These are phyloP conservation scores for Phialophora tarda DNA, from an alignment of 2,329 filamentous ascomycete genomes.

Conservation along the genomic window DNA sequence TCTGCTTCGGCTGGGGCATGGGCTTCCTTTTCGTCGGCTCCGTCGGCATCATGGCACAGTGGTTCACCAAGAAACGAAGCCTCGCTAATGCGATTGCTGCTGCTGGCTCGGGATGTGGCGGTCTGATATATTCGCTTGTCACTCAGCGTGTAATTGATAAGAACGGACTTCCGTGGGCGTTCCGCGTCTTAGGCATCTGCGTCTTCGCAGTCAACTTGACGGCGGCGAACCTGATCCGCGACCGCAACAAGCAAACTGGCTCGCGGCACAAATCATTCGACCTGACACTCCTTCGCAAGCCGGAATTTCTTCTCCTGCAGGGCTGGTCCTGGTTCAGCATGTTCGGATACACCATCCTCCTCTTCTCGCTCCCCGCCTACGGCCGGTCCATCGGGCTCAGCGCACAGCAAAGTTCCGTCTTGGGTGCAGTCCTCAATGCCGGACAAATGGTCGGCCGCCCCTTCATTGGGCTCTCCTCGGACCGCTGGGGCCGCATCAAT, in stretches of 20 bases:
- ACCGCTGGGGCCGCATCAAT: conserved; percentile 66
- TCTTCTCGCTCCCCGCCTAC: conserved; percentile 69
- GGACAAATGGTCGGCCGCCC: conserved; percentile 64
- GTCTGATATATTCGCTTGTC: conserved; percentile 63
- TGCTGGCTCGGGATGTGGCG: conserved; percentile 65
- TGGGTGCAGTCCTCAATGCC: conserved; percentile 68
- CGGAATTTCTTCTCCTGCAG: conserved; percentile 64
- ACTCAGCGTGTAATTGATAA: conserved; percentile 63
- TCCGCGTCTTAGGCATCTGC: conserved; percentile 64
- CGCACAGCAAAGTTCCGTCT: conserved; percentile 63
- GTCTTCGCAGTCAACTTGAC: conserved; percentile 60
- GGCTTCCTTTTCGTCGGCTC: conserved; percentile 66
- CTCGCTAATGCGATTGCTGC: conserved; percentile 66
- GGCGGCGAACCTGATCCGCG: conserved; percentile 60
- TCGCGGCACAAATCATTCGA: conserved; percentile 60
- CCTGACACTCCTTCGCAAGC: conserved; percentile 57
- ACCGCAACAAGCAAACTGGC: conserved; percentile 64
- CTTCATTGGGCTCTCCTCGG: conserved; percentile 66
- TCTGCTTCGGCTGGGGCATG: conserved; percentile 68
- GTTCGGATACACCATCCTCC: conserved; percentile 68
- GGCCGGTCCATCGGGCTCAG: conserved; percentile 64
- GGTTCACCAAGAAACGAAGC: conserved; percentile 64
- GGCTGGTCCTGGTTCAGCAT: conserved; percentile 66
- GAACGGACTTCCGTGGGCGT: conserved; percentile 65
- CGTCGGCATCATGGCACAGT: conserved; percentile 64